A percentile compares a stretch with the other conserved stretches of the same genome.
phyloP scores from a whole-genome alignment of 345 rosid genomes.

The Iberis pinnata region DNA sequence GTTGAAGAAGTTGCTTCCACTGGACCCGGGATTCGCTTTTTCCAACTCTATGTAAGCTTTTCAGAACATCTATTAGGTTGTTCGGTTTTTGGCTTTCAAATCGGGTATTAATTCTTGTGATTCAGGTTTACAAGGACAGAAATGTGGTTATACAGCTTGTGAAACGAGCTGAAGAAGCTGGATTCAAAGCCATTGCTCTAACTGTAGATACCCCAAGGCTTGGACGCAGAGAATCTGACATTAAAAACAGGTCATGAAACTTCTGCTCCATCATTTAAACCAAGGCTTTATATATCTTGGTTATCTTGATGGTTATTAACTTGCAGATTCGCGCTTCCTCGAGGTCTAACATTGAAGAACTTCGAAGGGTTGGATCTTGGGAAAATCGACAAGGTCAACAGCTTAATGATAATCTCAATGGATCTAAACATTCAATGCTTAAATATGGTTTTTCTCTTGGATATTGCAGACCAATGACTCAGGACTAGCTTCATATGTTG shows the following conservation, averaged over 20 bases:
- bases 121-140: conserved; percentile 79
- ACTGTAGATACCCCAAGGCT: conserved; percentile 96
- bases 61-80: neutral
- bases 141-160: conserved; percentile 77
- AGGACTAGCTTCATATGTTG: conserved; percentile 77
- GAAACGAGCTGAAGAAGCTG: conserved; percentile 86
- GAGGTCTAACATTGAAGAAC: conserved; percentile 69
- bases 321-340: conserved; percentile 63
- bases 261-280: neutral
- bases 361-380: conserved; percentile 85
- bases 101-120: neutral
- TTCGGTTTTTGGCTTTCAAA: neutral
- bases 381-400: conserved; percentile 53
- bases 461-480: conserved; percentile 58
- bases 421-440: neutral
- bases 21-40: conserved; percentile 87
- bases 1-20: conserved; percentile 96
- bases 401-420: neutral
- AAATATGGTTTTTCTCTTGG: neutral
- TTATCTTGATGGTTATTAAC: conserved; percentile 4
- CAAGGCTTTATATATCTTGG: neutral
- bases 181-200: conserved; percentile 90
- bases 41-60: conserved; percentile 82
- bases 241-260: conserved; percentile 75
- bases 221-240: conserved; percentile 92